Evolutionary conservation across 192 early-diverging fungal species (phyloP).

Genomic region (Funneliformis mosseae): DNA sequence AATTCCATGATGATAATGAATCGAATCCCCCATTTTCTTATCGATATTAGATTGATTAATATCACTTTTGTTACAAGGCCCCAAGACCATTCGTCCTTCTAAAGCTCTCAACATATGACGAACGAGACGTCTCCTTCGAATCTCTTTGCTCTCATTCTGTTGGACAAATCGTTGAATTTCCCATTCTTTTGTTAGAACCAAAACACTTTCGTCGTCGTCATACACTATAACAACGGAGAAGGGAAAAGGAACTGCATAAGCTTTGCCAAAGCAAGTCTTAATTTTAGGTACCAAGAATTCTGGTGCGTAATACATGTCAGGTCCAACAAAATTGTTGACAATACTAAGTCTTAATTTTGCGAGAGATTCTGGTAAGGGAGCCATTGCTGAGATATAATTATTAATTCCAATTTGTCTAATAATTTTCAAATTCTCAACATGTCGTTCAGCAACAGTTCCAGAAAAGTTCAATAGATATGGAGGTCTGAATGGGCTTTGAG

Average conservation of each 20-base stretch:
- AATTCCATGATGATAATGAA: slow-evolving; percentile 48
- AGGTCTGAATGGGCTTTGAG: slow-evolving; percentile 55
- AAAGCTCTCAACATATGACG: slow-evolving; percentile 59
- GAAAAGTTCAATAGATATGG: slow-evolving; percentile 69
- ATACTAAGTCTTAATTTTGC: slow-evolving; percentile 42
- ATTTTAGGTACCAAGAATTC: slow-evolving; percentile 49
- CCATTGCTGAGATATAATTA: slow-evolving; percentile 48
- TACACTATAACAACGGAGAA: slow-evolving; percentile 69
- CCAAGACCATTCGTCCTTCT: slow-evolving; percentile 58
- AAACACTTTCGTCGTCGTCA: slow-evolving; percentile 60
- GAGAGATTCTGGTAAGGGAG: slow-evolving; percentile 44
- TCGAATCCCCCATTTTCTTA: neutral
- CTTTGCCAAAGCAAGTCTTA: slow-evolving; percentile 64
- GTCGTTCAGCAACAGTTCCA: slow-evolving; percentile 65
- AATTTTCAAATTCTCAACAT: slow-evolving; percentile 67
- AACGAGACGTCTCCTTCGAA: slow-evolving; percentile 51
- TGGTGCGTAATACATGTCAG: slow-evolving; percentile 70
- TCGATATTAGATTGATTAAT: neutral
- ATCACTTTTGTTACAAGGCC: slow-evolving; percentile 43
- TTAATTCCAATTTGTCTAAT: slow-evolving; percentile 58
- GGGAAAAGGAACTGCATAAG: slow-evolving; percentile 66
- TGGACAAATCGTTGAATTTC: slow-evolving; percentile 56
- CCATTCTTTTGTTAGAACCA: slow-evolving; percentile 52
- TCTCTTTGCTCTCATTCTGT: slow-evolving; percentile 53
- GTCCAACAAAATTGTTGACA: slow-evolving; percentile 53